Evolutionary conservation across 768 basidiomycete genomes (phyloP).

Genomic region (Auriscalpium vulgare): DNA sequence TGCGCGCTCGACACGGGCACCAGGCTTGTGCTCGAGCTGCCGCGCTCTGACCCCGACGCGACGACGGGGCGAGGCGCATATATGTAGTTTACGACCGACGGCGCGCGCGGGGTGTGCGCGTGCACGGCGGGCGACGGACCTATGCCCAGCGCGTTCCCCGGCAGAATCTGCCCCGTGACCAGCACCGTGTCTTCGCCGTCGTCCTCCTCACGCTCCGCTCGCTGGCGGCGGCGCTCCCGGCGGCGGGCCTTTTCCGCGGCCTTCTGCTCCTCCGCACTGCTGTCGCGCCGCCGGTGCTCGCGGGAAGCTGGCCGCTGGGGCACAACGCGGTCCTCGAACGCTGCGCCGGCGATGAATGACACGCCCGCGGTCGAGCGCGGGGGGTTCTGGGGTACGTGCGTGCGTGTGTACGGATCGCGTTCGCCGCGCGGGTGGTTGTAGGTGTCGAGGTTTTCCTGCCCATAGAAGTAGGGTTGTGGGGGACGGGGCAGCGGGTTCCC

Average conservation of each 20-base stretch:
- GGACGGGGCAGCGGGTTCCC: no score
- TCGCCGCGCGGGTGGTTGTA: no score
- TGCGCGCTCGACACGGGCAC: neutral
- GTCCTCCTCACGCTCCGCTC: neutral
- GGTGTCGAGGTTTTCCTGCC: no score
- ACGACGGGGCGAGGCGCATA: conserved; percentile 3
- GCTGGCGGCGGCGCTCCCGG: neutral
- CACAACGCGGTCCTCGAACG: conserved; percentile 8
- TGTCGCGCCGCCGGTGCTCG: neutral
- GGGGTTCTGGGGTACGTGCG: no score
- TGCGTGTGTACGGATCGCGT: no score
- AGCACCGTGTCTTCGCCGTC: neutral
- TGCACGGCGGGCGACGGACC: neutral
- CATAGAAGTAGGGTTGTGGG: no score
- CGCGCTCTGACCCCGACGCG: conserved; percentile 4
- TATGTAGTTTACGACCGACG: neutral
- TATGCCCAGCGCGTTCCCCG: neutral
- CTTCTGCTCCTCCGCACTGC: neutral
- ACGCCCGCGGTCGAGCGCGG: neutral
- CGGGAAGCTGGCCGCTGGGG: neutral
- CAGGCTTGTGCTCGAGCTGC: neutral
- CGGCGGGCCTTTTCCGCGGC: neutral
- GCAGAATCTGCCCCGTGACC: neutral
- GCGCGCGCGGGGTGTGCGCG: neutral
- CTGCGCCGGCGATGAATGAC: conserved; percentile 8